Percentiles rank a stretch among this genome's conserved stretches.
Conservation (phyloP, 495 filamentous ascomycete species). For the Tuber microsphaerosporum region DNA sequence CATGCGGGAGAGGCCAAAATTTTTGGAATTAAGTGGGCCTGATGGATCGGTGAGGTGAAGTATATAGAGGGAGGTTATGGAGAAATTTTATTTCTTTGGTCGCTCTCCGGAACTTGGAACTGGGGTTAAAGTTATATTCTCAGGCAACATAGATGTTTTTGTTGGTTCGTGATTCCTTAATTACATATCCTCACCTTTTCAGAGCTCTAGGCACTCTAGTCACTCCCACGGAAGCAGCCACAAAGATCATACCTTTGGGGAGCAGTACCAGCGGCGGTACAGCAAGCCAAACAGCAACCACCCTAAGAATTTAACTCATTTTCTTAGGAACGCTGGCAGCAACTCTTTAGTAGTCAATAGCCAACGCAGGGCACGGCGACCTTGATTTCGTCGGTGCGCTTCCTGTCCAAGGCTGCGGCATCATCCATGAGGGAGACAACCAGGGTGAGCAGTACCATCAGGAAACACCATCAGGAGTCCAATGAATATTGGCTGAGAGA, state of each 20-base stretch:
- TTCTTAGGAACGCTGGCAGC: slow-evolving; percentile 45
- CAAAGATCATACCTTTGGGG: slow-evolving; percentile 44
- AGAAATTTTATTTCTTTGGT: not conserved
- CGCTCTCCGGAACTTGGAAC: not conserved
- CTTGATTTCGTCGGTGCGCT: slow-evolving; percentile 37
- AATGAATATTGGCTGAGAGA: not conserved
- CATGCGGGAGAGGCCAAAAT: too few species aligned
- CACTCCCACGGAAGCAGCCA: slow-evolving; percentile 24
- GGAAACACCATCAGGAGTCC: slow-evolving; percentile 21
- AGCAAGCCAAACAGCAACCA: slow-evolving; percentile 19
- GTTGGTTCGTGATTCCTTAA: slow-evolving; percentile 16
- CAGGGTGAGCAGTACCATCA: slow-evolving; percentile 25
- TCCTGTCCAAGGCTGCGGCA: slow-evolving; percentile 41
- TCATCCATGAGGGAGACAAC: slow-evolving; percentile 47
- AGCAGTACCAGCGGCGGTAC: slow-evolving; percentile 45
- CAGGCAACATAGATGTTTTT: not conserved
- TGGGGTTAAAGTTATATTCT: not conserved
- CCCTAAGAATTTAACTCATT: not conserved
- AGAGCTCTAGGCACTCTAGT: slow-evolving; percentile 20
- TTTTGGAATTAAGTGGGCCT: not conserved
- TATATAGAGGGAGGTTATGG: not conserved
- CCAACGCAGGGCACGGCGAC: too few species aligned
- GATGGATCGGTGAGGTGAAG: not conserved
- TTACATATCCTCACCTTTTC: slow-evolving; percentile 7
- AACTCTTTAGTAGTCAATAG: slow-evolving; percentile 42